Percentiles rank a stretch among this genome's conserved stretches.
These are phyloP conservation scores for Stellera chamaejasme DNA, from an alignment of 345 rosid species.

Conservation along the genomic window DNA sequence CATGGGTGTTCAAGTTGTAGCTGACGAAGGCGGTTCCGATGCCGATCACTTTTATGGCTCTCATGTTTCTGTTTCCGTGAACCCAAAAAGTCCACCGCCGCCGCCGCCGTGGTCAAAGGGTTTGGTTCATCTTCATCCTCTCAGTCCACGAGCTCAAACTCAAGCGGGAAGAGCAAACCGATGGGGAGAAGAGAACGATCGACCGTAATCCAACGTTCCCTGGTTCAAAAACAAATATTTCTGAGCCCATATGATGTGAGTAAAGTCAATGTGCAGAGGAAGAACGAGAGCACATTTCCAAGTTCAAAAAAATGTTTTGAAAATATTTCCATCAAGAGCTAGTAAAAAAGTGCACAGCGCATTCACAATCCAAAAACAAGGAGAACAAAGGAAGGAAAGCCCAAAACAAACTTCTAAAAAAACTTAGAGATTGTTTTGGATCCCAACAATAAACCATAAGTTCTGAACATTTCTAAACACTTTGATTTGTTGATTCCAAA, in stretches of 20 bases:
- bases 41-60: constrained; percentile 89
- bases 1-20: constrained; percentile 90
- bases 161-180: constrained; percentile 28
- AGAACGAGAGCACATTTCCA: constrained; percentile 82
- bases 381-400: too few relatives aligned
- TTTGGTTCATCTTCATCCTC: constrained; percentile 43
- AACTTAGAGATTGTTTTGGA: too few relatives aligned
- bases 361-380: too few relatives aligned
- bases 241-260: constrained; percentile 43
- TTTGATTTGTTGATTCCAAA: too few relatives aligned
- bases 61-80: constrained; percentile 79
- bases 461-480: too few relatives aligned
- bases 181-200: constrained; percentile 46
- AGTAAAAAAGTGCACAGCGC: too few relatives aligned
- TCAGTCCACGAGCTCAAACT: constrained; percentile 14
- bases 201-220: constrained; percentile 45
- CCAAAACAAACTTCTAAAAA: too few relatives aligned
- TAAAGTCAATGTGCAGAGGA: constrained; percentile 45
- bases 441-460: too few relatives aligned
- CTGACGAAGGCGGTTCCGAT: constrained; percentile 86
- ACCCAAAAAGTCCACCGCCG: constrained; percentile 43
- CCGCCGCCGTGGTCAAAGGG: constrained; percentile 38
- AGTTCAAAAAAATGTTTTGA: too few relatives aligned
- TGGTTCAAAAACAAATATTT: constrained; percentile 55
- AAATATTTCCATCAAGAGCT: too few relatives aligned